phyloP scores from a whole-genome alignment of 1,284 basidiomycete species.

The Fomitopsis pinicola region DNA sequence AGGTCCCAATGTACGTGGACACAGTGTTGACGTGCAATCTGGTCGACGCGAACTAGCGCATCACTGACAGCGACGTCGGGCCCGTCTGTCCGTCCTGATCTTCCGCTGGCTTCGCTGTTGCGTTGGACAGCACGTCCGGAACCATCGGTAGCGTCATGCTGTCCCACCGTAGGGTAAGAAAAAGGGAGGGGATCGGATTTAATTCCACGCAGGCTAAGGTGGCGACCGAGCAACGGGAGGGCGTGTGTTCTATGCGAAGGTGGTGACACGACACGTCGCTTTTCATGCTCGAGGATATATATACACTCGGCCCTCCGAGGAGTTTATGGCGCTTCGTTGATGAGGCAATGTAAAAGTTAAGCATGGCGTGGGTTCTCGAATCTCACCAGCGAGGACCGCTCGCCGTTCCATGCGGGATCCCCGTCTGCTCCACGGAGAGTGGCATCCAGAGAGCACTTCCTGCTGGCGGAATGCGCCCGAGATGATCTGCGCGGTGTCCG shows the following conservation, averaged over 20 bases:
- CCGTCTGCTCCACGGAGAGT: not conserved
- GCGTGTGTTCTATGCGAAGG: not conserved
- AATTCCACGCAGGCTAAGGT: not conserved
- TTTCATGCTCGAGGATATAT: too few relatives aligned
- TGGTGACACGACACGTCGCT: too few relatives aligned
- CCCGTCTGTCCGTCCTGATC: not conserved
- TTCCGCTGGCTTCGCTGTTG: not conserved
- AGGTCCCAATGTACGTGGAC: not conserved
- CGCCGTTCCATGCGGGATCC: not conserved
- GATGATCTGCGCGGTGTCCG: not conserved
- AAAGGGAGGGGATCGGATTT: not conserved
- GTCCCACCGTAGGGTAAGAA: not conserved
- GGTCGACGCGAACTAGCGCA: not conserved
- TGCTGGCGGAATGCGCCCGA: not conserved
- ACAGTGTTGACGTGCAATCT: not conserved
- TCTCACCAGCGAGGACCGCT: not conserved
- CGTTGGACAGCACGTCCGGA: not conserved
- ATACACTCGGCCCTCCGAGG: too few relatives aligned
- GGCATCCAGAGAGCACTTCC: not conserved
- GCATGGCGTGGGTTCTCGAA: not conserved
- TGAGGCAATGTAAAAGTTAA: too few relatives aligned
- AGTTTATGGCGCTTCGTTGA: too few relatives aligned
- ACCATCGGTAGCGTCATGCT: not conserved
- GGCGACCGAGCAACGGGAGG: not conserved
- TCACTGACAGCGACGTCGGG: not conserved